Conservation (phyloP, 441 rosid genomes). For the Populus hybrid region DNA sequence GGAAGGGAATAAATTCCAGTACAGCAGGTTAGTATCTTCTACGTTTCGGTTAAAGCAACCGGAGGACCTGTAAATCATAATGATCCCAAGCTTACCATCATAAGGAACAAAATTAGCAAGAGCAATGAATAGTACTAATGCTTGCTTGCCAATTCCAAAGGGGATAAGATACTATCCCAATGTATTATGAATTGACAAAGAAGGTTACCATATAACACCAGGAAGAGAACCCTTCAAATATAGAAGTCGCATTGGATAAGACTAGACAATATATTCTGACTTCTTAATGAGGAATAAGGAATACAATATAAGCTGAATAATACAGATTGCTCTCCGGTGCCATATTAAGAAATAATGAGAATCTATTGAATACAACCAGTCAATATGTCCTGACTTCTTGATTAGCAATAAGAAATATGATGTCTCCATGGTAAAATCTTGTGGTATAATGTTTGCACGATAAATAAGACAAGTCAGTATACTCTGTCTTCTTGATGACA, state of each 20-base stretch:
- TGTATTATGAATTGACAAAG: constrained; percentile 37
- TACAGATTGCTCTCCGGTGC: constrained; percentile 32
- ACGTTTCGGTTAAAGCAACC: constrained; percentile 27
- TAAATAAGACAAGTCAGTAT: constrained; percentile 29
- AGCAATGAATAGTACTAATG: constrained; percentile 45
- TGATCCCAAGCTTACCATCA: constrained; percentile 50
- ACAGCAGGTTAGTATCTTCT: constrained; percentile 19
- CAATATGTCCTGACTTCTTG: not conserved
- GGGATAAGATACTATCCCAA: constrained; percentile 42
- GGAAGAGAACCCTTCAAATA: constrained; percentile 31
- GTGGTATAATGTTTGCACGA: not conserved
- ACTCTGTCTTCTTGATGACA: constrained; percentile 43
- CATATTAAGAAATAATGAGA: constrained; percentile 32
- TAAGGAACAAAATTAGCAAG: constrained; percentile 45
- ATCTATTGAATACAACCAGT: constrained; percentile 13
- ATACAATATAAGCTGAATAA: constrained; percentile 32
- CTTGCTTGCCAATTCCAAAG: constrained; percentile 56
- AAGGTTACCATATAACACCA: constrained; percentile 38
- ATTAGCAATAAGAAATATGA: not conserved
- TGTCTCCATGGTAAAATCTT: not conserved
- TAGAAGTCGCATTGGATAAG: constrained; percentile 32
- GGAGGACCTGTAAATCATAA: constrained; percentile 22
- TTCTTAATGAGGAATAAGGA: constrained; percentile 44
- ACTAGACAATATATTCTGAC: constrained; percentile 35
- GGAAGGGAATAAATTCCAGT: constrained; percentile 24